phyloP scores from a whole-genome alignment of 1,284 basidiomycete species.

The Sanghuangporus baumii region DNA sequence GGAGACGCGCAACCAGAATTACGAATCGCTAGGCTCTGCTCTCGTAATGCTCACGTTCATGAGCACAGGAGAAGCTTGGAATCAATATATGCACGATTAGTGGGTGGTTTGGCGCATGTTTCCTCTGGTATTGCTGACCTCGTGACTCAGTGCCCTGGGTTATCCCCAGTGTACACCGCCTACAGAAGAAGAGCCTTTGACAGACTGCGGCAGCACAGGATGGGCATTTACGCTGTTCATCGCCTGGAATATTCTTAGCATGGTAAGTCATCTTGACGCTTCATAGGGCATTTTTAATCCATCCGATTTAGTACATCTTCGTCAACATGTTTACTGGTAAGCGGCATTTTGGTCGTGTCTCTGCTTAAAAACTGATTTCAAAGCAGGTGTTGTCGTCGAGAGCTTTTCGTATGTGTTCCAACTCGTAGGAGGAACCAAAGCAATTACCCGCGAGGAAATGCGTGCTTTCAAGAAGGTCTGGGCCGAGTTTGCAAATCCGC shows the following conservation, averaged over 20 bases:
- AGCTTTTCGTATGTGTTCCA: conserved; percentile 97
- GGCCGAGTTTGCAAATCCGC: conserved; percentile 77
- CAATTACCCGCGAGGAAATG: conserved; percentile 87
- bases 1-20: conserved; percentile 76
- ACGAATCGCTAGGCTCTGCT: conserved; percentile 73
- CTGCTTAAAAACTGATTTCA: not conserved
- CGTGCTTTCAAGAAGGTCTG: conserved; percentile 92
- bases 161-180: conserved; percentile 84
- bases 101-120: conserved; percentile 33
- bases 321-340: conserved; percentile 89
- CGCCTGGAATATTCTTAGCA: conserved; percentile 94
- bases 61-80: conserved; percentile 87
- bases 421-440: conserved; percentile 74
- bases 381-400: conserved; percentile 84
- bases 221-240: conserved; percentile 93
- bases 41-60: conserved; percentile 84
- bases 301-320: conserved; percentile 73
- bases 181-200: conserved; percentile 39
- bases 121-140: conserved; percentile 12
- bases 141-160: conserved; percentile 50
- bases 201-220: conserved; percentile 84
- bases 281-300: not conserved
- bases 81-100: conserved; percentile 95
- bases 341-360: conserved; percentile 10
- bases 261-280: conserved; percentile 50